Conservation (phyloP, 1,284 basidiomycete genomes). For the Fistulina hepatica region DNA sequence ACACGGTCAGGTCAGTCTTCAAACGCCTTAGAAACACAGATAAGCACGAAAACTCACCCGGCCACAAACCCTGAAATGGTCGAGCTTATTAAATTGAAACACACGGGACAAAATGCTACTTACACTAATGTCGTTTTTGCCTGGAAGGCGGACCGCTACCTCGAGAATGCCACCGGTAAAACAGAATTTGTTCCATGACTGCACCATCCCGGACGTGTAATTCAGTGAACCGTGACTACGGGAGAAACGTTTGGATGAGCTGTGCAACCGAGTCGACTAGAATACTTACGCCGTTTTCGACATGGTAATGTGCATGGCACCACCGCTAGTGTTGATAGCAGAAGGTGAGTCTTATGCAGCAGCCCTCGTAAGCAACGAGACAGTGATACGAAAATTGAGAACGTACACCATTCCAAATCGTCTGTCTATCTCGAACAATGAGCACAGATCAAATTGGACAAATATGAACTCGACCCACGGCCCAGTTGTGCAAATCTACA, state of each 20-base stretch:
- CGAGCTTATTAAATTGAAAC: background rate
- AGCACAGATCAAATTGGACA: background rate
- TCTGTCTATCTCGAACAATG: constrained; percentile 28
- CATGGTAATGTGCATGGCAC: constrained; percentile 73
- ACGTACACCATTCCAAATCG: constrained; percentile 44
- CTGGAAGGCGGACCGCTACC: constrained; percentile 19
- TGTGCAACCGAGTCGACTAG: too few relatives aligned
- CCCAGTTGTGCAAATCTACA: constrained; percentile 46
- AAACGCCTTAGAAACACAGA: background rate
- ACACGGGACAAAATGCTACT: constrained; percentile 15
- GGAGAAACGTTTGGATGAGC: too few relatives aligned
- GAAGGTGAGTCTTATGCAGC: constrained; percentile 79
- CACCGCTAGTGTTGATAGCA: constrained; percentile 68
- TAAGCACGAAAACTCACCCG: background rate
- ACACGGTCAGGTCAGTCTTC: too few relatives aligned
- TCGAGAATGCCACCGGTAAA: constrained; percentile 5
- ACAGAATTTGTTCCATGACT: constrained; percentile 4
- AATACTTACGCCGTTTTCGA: too few relatives aligned
- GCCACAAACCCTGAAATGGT: too few relatives aligned
- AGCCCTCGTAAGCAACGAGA: too few relatives aligned
- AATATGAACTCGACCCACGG: constrained; percentile 23
- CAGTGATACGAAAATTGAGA: too few relatives aligned
- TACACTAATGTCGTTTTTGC: constrained; percentile 24
- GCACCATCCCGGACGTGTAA: constrained; percentile 2
- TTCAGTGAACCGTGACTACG: too few relatives aligned